phyloP scores from a whole-genome alignment of 1,284 basidiomycete species.

The Lentinula novae-zelandiae region DNA sequence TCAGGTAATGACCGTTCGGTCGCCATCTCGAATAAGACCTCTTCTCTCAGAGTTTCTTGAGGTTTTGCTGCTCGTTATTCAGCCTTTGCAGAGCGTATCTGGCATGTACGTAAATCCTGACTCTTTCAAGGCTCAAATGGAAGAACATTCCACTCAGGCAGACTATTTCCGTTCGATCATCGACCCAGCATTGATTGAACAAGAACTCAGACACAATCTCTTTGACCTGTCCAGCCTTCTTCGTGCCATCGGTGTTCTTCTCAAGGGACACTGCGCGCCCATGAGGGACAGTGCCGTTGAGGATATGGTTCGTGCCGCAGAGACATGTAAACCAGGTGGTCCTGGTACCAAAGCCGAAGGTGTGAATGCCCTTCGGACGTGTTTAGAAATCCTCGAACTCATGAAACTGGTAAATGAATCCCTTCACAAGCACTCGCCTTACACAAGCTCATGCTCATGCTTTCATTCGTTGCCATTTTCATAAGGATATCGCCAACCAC shows the following conservation, averaged over 20 bases:
- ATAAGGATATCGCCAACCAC: slow-evolving; percentile 91
- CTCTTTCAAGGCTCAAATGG: slow-evolving; percentile 48
- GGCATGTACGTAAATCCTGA: slow-evolving; percentile 51
- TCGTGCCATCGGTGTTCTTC: slow-evolving; percentile 71
- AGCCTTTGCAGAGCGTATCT: slow-evolving; percentile 55
- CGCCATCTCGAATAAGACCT: slow-evolving; percentile 71
- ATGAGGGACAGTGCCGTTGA: slow-evolving; percentile 87
- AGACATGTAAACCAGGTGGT: slow-evolving; percentile 50
- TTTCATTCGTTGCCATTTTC: slow-evolving; percentile 15
- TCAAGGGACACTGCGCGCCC: slow-evolving; percentile 91
- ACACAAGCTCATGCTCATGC: slow-evolving; percentile 18
- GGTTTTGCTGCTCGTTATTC: slow-evolving; percentile 82
- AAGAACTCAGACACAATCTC: slow-evolving; percentile 75
- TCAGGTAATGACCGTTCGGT: slow-evolving; percentile 55
- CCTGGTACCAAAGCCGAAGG: slow-evolving; percentile 59
- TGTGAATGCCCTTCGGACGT: slow-evolving; percentile 75
- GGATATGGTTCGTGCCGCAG: slow-evolving; percentile 74
- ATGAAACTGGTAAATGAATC: slow-evolving; percentile 82
- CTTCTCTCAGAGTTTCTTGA: slow-evolving; percentile 78
- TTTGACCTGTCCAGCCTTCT: slow-evolving; percentile 85
- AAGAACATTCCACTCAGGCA: slow-evolving; percentile 55
- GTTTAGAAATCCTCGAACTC: slow-evolving; percentile 89
- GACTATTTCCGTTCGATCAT: slow-evolving; percentile 60
- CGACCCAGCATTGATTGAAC: slow-evolving; percentile 73
- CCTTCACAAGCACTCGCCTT: slow-evolving; percentile 16